Evolutionary conservation across 768 basidiomycete species (phyloP), one percentile per base, ranked within the genome.

Genomic region (Russula emetica): DNA sequence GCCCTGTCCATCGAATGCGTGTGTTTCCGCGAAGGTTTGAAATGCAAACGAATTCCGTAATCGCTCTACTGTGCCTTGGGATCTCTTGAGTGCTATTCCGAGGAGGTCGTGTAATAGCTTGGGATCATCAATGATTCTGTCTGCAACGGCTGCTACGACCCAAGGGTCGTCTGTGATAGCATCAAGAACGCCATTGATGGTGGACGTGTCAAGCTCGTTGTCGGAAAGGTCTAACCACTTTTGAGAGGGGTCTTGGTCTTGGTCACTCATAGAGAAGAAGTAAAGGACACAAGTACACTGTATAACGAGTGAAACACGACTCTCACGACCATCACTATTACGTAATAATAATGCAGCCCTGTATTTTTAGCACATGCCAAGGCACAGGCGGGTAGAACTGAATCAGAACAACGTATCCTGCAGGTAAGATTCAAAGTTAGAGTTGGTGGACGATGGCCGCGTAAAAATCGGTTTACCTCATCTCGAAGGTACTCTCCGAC

Each of bases 401-500:
- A 22, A 26, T 58, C 60, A 92, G 75, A 93, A 92, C 49, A 93
- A 78, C 14, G 90, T 92, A 70, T 93, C 91, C 91, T 90, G 67
- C 7, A 56, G 63, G 45, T 68, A 34, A 34, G 1, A 55, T 55
- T 20, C 51, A 36, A 36, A 36, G 13, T 36, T 36, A n/a, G 22
- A 67, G 57, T 28, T 28, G 24, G 20, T 10, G 53, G 53, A 53
- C 55, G 38, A 18, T 66, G 26, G 13, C 8, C 20, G 24, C 2
- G 26, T 20, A 26, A 36, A 10, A 62, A 44, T 26, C 49, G 28
- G 30, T 11, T 71, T 63, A 92, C 95, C 81, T 98, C 97, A 72
- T 99, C 97, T 70, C 97, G 87, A 34, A 99, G 78, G 74, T 98
- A 99, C 79, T 99, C 97, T 62, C 97, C 97, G 26, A 98, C 92